These are phyloP conservation scores for Fusarium scirpi DNA, from an alignment of 2,329 filamentous ascomycete genomes.

Conservation along the genomic window DNA sequence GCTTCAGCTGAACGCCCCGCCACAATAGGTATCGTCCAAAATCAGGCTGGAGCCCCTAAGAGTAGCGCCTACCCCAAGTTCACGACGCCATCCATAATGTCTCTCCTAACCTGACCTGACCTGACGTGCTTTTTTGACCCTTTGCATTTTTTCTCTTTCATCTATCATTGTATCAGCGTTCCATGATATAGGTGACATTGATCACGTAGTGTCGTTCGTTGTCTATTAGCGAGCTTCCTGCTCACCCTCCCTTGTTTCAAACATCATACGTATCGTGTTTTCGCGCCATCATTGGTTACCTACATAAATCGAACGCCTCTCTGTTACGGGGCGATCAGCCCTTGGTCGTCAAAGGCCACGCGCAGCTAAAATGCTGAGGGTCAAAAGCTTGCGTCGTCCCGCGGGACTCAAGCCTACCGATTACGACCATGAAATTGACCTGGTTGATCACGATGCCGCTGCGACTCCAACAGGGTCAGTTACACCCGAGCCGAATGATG, in stretches of 20 bases:
- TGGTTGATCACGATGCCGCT: conserved; percentile 68
- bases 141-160: conserved; percentile 9
- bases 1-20: conserved; percentile 39
- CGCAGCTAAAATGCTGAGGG: conserved; percentile 49
- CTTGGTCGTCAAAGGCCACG: conserved; percentile 17
- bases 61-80: conserved; percentile 37
- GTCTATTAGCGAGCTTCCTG: conserved; percentile 1
- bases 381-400: conserved; percentile 66
- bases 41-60: conserved; percentile 38
- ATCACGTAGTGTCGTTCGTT: background rate
- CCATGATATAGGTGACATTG: background rate
- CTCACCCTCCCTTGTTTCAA: conserved; percentile 5
- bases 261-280: conserved; percentile 7
- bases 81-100: conserved; percentile 38
- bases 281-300: conserved; percentile 5
- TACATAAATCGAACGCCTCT: conserved; percentile 6
- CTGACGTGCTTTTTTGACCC: conserved; percentile 8
- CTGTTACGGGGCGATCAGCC: conserved; percentile 30
- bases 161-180: conserved; percentile 16
- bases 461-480: conserved; percentile 37
- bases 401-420: conserved; percentile 68
- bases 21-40: conserved; percentile 27
- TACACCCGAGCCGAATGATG: conserved; percentile 36
- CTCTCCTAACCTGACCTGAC: background rate
- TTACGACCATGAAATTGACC: conserved; percentile 77